These are phyloP conservation scores for Neoboletus subvelutipes DNA, from an alignment of 768 basidiomycete genomes.

Conservation along the genomic window DNA sequence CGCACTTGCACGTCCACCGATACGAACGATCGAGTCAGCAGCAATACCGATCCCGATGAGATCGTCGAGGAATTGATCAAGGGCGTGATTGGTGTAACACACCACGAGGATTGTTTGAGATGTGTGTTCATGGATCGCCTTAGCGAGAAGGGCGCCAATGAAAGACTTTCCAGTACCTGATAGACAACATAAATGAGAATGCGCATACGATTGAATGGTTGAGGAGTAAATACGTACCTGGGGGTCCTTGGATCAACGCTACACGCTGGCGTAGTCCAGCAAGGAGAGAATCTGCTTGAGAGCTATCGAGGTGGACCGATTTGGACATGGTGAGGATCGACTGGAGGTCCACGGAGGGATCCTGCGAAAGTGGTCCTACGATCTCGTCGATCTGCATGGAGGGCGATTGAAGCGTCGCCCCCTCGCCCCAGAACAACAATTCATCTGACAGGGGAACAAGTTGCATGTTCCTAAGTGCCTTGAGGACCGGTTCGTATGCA, in stretches of 20 bases:
- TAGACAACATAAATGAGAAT: background rate
- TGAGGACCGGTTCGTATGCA: conserved; percentile 61
- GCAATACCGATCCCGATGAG: conserved; percentile 62
- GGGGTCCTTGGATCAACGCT: conserved; percentile 69
- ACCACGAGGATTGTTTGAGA: conserved; percentile 58
- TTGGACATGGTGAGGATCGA: conserved; percentile 36
- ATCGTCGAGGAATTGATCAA: conserved; percentile 67
- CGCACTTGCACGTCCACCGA: conserved; percentile 54
- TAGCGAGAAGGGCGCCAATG: conserved; percentile 66
- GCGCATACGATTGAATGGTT: background rate
- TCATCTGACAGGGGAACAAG: conserved; percentile 51
- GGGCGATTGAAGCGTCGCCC: conserved; percentile 11
- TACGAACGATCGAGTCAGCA: conserved; percentile 46
- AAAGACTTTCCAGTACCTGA: conserved; percentile 75
- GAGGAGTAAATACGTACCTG: conserved; percentile 44
- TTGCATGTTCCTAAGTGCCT: conserved; percentile 49
- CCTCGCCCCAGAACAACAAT: conserved; percentile 53
- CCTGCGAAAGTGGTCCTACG: conserved; percentile 26
- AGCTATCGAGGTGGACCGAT: conserved; percentile 48
- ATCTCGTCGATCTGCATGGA: conserved; percentile 12
- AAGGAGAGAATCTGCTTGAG: conserved; percentile 49
- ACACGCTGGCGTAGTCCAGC: conserved; percentile 55
- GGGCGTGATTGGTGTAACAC: conserved; percentile 74
- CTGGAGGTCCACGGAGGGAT: conserved; percentile 43
- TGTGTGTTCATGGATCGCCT: conserved; percentile 52